Conservation (phyloP, 2,329 filamentous ascomycete species). For the Venturia carpophila region DNA sequence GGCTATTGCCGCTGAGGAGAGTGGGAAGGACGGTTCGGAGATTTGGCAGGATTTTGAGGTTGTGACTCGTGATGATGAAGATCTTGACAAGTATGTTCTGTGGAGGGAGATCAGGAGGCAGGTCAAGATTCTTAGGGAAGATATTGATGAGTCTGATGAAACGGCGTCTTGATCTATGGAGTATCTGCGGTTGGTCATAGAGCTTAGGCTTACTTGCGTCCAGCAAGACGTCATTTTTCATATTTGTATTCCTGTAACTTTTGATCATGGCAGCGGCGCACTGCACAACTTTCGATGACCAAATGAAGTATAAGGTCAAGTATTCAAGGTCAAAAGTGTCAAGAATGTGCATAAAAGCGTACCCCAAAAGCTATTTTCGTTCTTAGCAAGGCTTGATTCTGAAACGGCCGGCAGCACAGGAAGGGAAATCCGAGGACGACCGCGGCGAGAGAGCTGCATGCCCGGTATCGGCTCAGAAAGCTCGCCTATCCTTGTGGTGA, state of each 20-base stretch:
- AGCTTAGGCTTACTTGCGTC: no score
- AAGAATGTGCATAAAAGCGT: no score
- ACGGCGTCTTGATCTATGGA: not conserved
- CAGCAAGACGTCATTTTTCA: no score
- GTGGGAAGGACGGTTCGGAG: not conserved
- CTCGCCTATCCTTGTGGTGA: no score
- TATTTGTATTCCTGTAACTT: no score
- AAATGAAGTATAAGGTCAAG: no score
- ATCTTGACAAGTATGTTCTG: conserved; percentile 32
- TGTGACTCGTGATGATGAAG: conserved; percentile 19
- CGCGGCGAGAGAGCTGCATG: not conserved
- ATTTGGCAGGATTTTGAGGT: not conserved
- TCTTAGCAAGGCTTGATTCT: conserved; percentile 2
- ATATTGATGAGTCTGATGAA: conserved; percentile 25
- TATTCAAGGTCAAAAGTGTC: no score
- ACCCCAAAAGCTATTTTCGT: no score
- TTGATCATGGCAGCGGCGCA: no score
- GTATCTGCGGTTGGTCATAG: no score
- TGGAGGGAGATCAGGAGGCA: conserved; percentile 38
- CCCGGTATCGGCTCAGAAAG: not conserved
- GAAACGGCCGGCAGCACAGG: not conserved
- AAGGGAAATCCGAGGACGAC: not conserved
- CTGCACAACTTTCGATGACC: no score
- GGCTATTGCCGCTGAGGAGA: conserved; percentile 24
- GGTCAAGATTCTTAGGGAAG: conserved; percentile 35